Conservation (phyloP, 441 rosid species). For the Adansonia madagascariensis region DNA sequence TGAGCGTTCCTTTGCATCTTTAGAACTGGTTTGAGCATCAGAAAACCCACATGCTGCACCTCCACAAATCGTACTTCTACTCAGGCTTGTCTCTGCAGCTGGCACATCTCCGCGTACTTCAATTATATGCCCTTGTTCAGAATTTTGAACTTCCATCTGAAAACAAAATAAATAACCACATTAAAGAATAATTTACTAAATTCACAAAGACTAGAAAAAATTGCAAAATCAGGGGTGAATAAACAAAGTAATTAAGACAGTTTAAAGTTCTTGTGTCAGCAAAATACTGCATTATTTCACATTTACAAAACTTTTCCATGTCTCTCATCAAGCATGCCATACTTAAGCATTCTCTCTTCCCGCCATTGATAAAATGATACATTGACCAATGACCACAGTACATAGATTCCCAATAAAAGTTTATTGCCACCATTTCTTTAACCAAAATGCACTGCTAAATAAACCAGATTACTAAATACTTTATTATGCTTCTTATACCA, state of each 20-base stretch:
- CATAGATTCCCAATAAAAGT: not conserved
- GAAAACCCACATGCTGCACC: conserved; percentile 9
- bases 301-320: not conserved
- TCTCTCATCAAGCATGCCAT: not conserved
- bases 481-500: not conserved
- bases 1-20: not conserved
- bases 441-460: not conserved
- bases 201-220: not conserved
- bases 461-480: not conserved
- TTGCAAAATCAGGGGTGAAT: not conserved
- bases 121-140: not conserved
- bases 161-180: conserved; percentile 20
- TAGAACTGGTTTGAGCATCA: conserved; percentile 5
- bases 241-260: not conserved
- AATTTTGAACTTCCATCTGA: conserved; percentile 52
- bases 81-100: not conserved
- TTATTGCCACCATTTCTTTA: not conserved
- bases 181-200: not conserved
- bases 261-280: not conserved
- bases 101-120: conserved; percentile 4
- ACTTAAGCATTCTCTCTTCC: not conserved
- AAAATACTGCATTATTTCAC: not conserved
- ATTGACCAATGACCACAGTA: not conserved
- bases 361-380: not conserved
- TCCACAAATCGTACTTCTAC: not conserved